These are phyloP conservation scores for Alopecurus myosuroides DNA, from an alignment of 176 grass and related monocot species.

Conservation along the genomic window DNA sequence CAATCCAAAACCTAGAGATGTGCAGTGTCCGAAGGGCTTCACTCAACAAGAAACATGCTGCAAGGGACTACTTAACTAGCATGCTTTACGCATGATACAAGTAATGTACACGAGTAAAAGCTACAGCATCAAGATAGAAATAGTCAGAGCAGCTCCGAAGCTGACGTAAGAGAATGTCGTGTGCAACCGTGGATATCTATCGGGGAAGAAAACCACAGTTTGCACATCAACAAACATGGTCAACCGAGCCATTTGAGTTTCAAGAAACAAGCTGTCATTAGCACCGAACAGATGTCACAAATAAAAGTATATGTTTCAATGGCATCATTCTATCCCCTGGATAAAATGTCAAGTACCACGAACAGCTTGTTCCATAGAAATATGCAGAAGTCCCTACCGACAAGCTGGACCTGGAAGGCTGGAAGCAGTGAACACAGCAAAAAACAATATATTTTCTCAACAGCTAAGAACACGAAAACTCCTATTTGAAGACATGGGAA, in stretches of 20 bases:
- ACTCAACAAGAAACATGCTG: neutral
- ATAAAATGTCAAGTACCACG: neutral
- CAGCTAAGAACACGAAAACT: neutral
- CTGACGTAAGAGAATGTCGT: neutral
- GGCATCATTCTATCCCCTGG: neutral
- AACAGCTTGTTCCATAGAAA: neutral
- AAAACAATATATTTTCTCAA: constrained; percentile 6
- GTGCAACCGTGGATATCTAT: neutral
- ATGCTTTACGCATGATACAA: neutral
- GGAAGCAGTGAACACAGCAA: neutral
- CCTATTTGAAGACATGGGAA: too few species aligned
- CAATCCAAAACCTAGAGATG: neutral
- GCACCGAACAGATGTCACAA: neutral
- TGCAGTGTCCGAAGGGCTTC: neutral
- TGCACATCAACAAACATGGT: neutral
- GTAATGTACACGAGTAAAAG: neutral
- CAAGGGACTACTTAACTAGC: neutral
- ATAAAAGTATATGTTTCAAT: neutral
- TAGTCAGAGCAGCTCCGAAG: neutral
- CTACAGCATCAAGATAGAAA: neutral
- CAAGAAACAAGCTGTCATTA: neutral
- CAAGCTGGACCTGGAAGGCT: neutral
- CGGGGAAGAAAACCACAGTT: neutral
- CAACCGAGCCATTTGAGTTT: neutral
- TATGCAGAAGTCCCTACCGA: neutral